Conservation (phyloP, 169 alveolate genomes). For the Plasmodium gallinaceum region DNA sequence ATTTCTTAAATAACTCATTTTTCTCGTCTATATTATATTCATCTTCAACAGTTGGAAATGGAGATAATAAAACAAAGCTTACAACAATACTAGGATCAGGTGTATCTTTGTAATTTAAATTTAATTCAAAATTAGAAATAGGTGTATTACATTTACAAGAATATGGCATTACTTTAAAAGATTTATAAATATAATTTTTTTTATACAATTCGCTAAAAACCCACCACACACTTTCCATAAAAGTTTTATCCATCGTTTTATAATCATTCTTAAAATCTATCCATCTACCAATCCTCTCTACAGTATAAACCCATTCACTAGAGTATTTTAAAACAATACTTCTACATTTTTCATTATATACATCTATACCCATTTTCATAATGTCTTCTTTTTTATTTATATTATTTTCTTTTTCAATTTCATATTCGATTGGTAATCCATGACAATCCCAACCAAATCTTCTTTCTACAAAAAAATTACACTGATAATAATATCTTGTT, state of each 20-base stretch:
- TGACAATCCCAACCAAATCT: slow-evolving; percentile 99
- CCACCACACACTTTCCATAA: slow-evolving; percentile 99
- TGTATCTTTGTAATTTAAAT: slow-evolving; percentile 95
- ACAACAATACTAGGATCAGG: slow-evolving; percentile 97
- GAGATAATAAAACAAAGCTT: slow-evolving; percentile 89
- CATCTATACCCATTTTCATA: slow-evolving; percentile 91
- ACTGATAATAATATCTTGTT: slow-evolving; percentile 97
- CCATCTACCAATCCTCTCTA: slow-evolving; percentile 98
- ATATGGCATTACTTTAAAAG: slow-evolving; percentile 99
- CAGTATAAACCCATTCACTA: slow-evolving; percentile 93
- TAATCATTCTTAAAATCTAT: slow-evolving; percentile 99
- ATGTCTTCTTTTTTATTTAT: slow-evolving; percentile 94
- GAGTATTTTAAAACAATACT: slow-evolving; percentile 97
- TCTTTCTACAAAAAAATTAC: slow-evolving; percentile 96
- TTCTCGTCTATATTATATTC: slow-evolving; percentile 3
- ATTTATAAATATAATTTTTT: slow-evolving; percentile 95
- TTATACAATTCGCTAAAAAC: slow-evolving; percentile 92
- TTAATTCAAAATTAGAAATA: slow-evolving; percentile 98
- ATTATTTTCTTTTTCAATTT: slow-evolving; percentile 95
- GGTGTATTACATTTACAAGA: slow-evolving; percentile 97
- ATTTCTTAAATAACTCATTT: not conserved
- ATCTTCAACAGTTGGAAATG: slow-evolving; percentile 11
- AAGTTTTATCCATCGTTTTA: slow-evolving; percentile 97
- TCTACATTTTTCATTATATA: slow-evolving; percentile 86
- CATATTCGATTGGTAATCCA: slow-evolving; percentile 99